Conservation (phyloP, 192 early-diverging fungal genomes). For the Coemansia sp. region DNA sequence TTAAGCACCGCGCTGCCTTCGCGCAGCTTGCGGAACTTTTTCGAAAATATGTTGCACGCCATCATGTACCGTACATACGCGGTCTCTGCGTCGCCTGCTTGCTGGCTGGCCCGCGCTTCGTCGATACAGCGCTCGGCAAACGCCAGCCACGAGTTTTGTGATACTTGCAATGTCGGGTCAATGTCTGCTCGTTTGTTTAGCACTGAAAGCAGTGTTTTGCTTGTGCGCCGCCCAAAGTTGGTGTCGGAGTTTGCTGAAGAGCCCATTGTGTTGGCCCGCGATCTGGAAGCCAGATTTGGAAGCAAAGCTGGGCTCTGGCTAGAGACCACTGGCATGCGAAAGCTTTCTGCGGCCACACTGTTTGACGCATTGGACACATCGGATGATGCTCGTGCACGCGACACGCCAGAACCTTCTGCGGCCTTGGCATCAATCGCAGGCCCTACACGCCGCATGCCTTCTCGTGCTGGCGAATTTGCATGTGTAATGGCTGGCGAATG, state of each 20-base stretch:
- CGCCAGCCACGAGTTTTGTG: slow-evolving; percentile 27
- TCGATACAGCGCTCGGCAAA: slow-evolving; percentile 34
- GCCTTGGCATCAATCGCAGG: not conserved
- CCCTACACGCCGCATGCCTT: not conserved
- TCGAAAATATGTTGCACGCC: slow-evolving; percentile 54
- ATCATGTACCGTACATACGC: slow-evolving; percentile 49
- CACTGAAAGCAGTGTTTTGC: slow-evolving; percentile 13
- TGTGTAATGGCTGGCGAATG: slow-evolving; percentile 9
- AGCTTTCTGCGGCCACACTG: no score
- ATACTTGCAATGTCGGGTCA: slow-evolving; percentile 17
- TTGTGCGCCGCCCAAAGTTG: not conserved
- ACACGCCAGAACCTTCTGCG: not conserved
- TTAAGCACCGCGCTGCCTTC: slow-evolving; percentile 44
- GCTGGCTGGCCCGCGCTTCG: slow-evolving; percentile 19
- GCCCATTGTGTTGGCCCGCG: slow-evolving; percentile 18
- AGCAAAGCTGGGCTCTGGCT: no score
- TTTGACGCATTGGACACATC: slow-evolving; percentile 1
- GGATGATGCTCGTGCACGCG: slow-evolving; percentile 10
- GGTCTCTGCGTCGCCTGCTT: slow-evolving; percentile 25
- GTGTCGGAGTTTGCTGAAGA: slow-evolving; percentile 1
- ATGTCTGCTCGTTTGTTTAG: slow-evolving; percentile 35
- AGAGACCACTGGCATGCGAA: no score
- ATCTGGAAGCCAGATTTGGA: not conserved
- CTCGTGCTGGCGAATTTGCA: not conserved
- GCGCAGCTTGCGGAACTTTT: slow-evolving; percentile 48